Conservation (phyloP, 495 filamentous ascomycete genomes). For the Chaetomium tenue region DNA sequence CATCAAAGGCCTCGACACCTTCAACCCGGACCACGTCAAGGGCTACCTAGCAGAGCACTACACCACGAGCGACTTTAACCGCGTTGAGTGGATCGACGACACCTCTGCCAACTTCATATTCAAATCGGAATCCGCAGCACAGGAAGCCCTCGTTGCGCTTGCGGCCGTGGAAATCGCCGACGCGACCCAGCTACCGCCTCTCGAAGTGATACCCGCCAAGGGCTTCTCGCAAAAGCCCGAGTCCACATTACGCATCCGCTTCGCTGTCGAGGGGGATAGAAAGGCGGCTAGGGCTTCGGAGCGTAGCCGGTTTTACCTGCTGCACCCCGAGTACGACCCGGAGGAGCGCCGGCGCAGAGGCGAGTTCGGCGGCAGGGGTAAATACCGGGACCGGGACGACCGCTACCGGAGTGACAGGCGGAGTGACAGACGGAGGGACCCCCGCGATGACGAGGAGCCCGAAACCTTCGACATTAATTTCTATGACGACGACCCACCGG, state of each 20-base stretch:
- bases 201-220: slow-evolving; percentile 61
- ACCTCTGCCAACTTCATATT: slow-evolving; percentile 84
- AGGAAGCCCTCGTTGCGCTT: slow-evolving; percentile 68
- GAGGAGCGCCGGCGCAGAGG: slow-evolving; percentile 60
- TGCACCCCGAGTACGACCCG: slow-evolving; percentile 85
- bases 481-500: slow-evolving; percentile 66
- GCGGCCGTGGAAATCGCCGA: slow-evolving; percentile 46
- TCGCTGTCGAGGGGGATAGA: slow-evolving; percentile 69
- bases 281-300: slow-evolving; percentile 75
- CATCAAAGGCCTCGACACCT: slow-evolving; percentile 75
- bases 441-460: slow-evolving; percentile 48
- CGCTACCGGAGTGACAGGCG: slow-evolving; percentile 58
- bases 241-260: slow-evolving; percentile 65
- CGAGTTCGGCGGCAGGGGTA: slow-evolving; percentile 41
- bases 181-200: slow-evolving; percentile 45
- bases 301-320: slow-evolving; percentile 83
- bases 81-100: slow-evolving; percentile 94
- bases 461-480: slow-evolving; percentile 67
- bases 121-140: slow-evolving; percentile 61
- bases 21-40: slow-evolving; percentile 75
- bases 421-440: slow-evolving; percentile 55
- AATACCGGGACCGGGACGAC: slow-evolving; percentile 58
- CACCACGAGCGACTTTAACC: slow-evolving; percentile 49
- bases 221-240: slow-evolving; percentile 63
- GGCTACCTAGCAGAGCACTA: slow-evolving; percentile 67